Conservation (phyloP, 495 filamentous ascomycete genomes). For the Podospora bellae-mahoneyi region DNA sequence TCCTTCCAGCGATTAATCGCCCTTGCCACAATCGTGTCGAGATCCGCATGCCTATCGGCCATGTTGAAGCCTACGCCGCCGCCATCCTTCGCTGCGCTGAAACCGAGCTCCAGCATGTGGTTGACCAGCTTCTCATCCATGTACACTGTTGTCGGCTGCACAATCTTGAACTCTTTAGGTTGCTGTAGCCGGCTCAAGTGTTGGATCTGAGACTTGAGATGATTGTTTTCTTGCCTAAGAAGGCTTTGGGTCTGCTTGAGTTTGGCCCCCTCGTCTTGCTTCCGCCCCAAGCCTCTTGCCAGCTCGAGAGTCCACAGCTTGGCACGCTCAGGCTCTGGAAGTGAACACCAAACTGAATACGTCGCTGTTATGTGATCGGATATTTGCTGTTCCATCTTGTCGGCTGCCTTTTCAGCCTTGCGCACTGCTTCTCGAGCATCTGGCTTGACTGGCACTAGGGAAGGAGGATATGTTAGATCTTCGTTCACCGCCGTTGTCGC, state of each 20-base stretch:
- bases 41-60: conserved; percentile 43
- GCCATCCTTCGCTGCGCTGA: conserved; percentile 15
- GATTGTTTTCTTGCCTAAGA: conserved; percentile 66
- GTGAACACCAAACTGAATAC: conserved; percentile 65
- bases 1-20: conserved; percentile 53
- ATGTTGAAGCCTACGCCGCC: conserved; percentile 38
- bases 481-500: conserved; percentile 43
- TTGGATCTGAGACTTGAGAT: conserved; percentile 67
- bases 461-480: conserved; percentile 40
- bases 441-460: conserved; percentile 25
- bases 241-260: conserved; percentile 58
- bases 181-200: conserved; percentile 64
- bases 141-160: conserved; percentile 60
- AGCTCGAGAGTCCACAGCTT: conserved; percentile 78
- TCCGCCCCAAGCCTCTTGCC: conserved; percentile 65
- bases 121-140: conserved; percentile 45
- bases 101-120: conserved; percentile 34
- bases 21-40: conserved; percentile 44
- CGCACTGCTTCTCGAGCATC: conserved; percentile 44
- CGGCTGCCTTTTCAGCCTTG: conserved; percentile 39
- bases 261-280: conserved; percentile 61
- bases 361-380: conserved; percentile 65
- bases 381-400: conserved; percentile 58
- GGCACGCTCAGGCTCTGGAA: conserved; percentile 53
- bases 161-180: conserved; percentile 66